phyloP scores from a whole-genome alignment of 1,284 basidiomycete genomes.

The Cutaneotrichosporon spelunceum region DNA sequence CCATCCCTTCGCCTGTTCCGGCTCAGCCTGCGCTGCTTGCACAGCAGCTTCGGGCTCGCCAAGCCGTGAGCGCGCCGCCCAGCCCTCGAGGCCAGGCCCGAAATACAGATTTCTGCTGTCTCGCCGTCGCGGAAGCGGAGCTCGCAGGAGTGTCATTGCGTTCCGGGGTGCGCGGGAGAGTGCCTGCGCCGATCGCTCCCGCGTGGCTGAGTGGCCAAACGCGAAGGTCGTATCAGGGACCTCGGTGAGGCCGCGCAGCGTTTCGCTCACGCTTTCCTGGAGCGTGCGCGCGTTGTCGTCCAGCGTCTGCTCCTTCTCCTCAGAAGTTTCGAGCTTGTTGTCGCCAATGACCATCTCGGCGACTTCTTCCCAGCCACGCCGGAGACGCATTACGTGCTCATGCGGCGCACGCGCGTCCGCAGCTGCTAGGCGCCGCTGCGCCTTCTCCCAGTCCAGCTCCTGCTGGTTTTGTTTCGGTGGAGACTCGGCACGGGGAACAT shows the following conservation, averaged over 20 bases:
- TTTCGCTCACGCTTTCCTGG: constrained; percentile 20
- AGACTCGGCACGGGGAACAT: constrained; percentile 9
- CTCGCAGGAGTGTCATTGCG: constrained; percentile 38
- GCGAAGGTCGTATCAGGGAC: constrained; percentile 7
- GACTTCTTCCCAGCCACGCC: constrained; percentile 42
- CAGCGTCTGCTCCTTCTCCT: constrained; percentile 31
- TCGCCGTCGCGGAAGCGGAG: constrained; percentile 15
- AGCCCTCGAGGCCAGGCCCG: constrained; percentile 27
- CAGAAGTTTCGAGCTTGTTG: constrained; percentile 26
- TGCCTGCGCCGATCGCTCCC: constrained; percentile 38
- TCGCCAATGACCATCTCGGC: constrained; percentile 29
- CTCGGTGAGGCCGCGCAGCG: constrained; percentile 6
- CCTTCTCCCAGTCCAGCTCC: constrained; percentile 45
- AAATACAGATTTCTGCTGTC: constrained; percentile 12
- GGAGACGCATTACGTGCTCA: constrained; percentile 37
- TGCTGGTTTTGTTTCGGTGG: constrained; percentile 4
- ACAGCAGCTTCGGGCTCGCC: constrained; percentile 41
- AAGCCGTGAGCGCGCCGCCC: constrained; percentile 41
- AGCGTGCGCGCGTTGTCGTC: constrained; percentile 28
- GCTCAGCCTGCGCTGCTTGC: constrained; percentile 16
- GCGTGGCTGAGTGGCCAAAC: constrained; percentile 25
- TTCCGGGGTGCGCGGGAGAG: constrained; percentile 42
- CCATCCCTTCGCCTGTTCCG: constrained; percentile 34
- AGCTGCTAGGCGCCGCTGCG: constrained; percentile 35
- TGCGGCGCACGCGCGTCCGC: constrained; percentile 40